phyloP scores from a whole-genome alignment of 495 filamentous ascomycete species.

The Penicillium pancosmium region DNA sequence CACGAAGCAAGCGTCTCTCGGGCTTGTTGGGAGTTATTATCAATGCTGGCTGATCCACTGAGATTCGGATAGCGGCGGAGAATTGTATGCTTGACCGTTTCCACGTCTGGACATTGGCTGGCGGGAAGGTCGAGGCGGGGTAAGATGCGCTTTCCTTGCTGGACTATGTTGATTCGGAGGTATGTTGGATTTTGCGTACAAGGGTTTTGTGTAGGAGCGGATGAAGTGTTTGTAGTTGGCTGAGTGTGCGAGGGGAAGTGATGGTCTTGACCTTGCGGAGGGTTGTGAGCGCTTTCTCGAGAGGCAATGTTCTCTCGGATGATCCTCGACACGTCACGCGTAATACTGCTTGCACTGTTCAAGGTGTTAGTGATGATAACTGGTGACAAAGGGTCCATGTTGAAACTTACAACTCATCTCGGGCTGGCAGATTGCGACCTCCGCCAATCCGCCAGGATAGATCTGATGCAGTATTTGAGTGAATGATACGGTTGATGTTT shows the following conservation, averaged over 20 bases:
- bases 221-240: slow-evolving; percentile 6
- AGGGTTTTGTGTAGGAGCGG: slow-evolving; percentile 2
- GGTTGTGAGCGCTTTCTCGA: slow-evolving; percentile 21
- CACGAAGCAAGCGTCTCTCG: slow-evolving; percentile 30
- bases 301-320: slow-evolving; percentile 44
- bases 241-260: slow-evolving; percentile 15
- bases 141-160: slow-evolving; percentile 44
- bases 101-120: slow-evolving; percentile 38
- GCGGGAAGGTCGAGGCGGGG: slow-evolving; percentile 43
- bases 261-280: slow-evolving; percentile 20
- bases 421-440: slow-evolving; percentile 25
- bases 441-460: slow-evolving; percentile 48
- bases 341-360: slow-evolving; percentile 46
- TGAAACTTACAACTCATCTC: slow-evolving; percentile 46
- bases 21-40: slow-evolving; percentile 18
- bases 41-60: slow-evolving; percentile 10
- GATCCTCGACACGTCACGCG: slow-evolving; percentile 46
- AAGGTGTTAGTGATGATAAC: slow-evolving; percentile 14
- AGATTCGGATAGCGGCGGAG: slow-evolving; percentile 34
- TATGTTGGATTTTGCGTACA: slow-evolving; percentile 26
- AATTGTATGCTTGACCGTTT: slow-evolving; percentile 34
- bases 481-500: slow-evolving; percentile 41
- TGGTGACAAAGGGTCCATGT: too few species aligned
- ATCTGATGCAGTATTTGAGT: slow-evolving; percentile 30
- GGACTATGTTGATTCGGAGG: slow-evolving; percentile 45